Evolutionary conservation across 1,139 yeast genomes (phyloP).

Genomic region (Yamadazyma oceani): DNA sequence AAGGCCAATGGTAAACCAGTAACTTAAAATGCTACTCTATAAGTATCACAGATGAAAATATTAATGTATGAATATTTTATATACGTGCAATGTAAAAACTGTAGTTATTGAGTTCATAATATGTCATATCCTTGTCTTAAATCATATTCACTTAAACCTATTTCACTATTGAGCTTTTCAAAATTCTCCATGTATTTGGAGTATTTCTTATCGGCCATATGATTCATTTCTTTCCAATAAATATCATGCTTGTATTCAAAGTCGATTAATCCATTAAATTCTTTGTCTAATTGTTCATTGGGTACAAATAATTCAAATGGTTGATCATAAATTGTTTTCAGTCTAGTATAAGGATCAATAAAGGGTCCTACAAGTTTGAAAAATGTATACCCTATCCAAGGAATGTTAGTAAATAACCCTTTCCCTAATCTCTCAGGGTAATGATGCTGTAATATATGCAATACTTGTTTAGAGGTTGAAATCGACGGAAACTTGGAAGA

Average conservation of each 20-base stretch:
- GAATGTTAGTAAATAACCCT: conserved; percentile 87
- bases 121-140: conserved; percentile 26
- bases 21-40: neutral
- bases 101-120: neutral
- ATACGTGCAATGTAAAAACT: too few relatives aligned
- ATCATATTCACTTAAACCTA: conserved; percentile 69
- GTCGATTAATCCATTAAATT: conserved; percentile 80
- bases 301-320: conserved; percentile 86
- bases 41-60: neutral
- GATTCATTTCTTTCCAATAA: conserved; percentile 76
- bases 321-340: conserved; percentile 86
- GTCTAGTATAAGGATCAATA: conserved; percentile 91
- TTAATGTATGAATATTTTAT: neutral
- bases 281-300: conserved; percentile 72
- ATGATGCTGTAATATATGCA: conserved; percentile 87
- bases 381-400: conserved; percentile 90
- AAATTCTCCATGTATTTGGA: conserved; percentile 61
- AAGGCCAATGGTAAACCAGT: neutral
- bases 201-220: conserved; percentile 58
- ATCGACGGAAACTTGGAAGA: conserved; percentile 45
- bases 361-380: conserved; percentile 88
- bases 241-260: conserved; percentile 77
- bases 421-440: conserved; percentile 94
- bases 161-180: conserved; percentile 59
- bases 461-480: conserved; percentile 66